Evolutionary conservation across 495 filamentous ascomycete genomes (phyloP).

Genomic region (Xylaria sp.): DNA sequence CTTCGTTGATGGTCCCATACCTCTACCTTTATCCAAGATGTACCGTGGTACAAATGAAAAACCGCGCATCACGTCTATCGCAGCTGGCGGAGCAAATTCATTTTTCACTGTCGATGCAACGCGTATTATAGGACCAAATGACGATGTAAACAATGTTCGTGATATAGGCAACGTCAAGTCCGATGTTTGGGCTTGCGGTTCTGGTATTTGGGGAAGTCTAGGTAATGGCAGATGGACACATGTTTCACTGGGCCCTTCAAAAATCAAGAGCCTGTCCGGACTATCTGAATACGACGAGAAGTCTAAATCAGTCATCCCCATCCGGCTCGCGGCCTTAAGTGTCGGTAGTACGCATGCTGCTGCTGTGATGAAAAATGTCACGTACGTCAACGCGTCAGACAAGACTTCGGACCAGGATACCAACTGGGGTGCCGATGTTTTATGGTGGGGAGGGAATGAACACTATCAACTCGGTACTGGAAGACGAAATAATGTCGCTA

Average conservation of each 20-base stretch:
- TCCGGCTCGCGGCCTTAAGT: slow-evolving; percentile 72
- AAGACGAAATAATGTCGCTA: slow-evolving; percentile 76
- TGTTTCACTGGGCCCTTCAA: slow-evolving; percentile 75
- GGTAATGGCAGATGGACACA: slow-evolving; percentile 93
- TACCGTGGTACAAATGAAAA: slow-evolving; percentile 67
- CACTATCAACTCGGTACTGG: slow-evolving; percentile 91
- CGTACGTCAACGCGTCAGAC: slow-evolving; percentile 61
- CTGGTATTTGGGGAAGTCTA: slow-evolving; percentile 81
- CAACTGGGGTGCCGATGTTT: slow-evolving; percentile 82
- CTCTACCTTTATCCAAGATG: slow-evolving; percentile 69
- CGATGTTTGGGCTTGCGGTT: slow-evolving; percentile 86
- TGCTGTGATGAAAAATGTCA: slow-evolving; percentile 81
- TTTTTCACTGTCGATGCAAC: slow-evolving; percentile 87
- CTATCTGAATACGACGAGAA: slow-evolving; percentile 86
- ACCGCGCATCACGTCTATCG: slow-evolving; percentile 72
- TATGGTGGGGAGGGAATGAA: slow-evolving; percentile 97
- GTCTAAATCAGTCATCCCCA: slow-evolving; percentile 70
- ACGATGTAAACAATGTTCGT: slow-evolving; percentile 43
- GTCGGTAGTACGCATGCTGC: slow-evolving; percentile 81
- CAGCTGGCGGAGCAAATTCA: slow-evolving; percentile 83
- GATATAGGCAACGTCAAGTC: slow-evolving; percentile 60
- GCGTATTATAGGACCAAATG: slow-evolving; percentile 52
- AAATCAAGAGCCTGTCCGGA: slow-evolving; percentile 82
- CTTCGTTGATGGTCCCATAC: slow-evolving; percentile 71
- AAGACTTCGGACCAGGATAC: slow-evolving; percentile 66